phyloP scores from a whole-genome alignment of 257 asterid genomes.

The Thymus mandschuricus region DNA sequence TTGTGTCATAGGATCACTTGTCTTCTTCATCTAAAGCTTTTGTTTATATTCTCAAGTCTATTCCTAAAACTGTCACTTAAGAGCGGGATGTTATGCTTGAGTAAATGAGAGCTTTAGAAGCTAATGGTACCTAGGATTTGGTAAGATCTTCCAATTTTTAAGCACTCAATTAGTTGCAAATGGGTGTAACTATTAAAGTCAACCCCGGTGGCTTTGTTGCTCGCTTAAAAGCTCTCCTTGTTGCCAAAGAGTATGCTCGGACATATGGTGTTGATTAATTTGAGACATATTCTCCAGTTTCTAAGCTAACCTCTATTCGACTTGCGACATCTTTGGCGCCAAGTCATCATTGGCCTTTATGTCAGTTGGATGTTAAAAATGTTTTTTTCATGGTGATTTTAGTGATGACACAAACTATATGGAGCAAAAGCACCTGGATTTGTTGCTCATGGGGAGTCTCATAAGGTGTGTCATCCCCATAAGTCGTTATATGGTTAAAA shows the following conservation, averaged over 20 bases:
- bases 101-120: not conserved
- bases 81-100: too few species aligned
- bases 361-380: not conserved
- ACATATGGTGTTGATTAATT: not conserved
- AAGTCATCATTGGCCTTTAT: not conserved
- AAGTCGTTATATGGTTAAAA: too few species aligned
- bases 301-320: not conserved
- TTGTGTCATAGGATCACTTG: too few species aligned
- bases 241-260: not conserved
- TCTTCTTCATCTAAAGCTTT: too few species aligned
- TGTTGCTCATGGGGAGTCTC: not conserved
- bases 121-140: not conserved
- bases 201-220: not conserved
- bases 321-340: not conserved
- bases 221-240: not conserved
- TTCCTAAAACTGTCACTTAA: too few species aligned
- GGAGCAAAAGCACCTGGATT: not conserved
- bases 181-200: not conserved
- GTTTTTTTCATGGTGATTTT: not conserved
- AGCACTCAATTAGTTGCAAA: not conserved
- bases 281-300: too few species aligned
- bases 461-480: not conserved
- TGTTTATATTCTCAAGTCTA: too few species aligned
- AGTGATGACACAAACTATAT: not conserved
- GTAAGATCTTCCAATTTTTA: not conserved